A percentile compares a stretch with the other conserved stretches of the same genome.
These are phyloP conservation scores for Stagonosporopsis vannaccii DNA, from an alignment of 2,329 filamentous ascomycete species.

Conservation along the genomic window DNA sequence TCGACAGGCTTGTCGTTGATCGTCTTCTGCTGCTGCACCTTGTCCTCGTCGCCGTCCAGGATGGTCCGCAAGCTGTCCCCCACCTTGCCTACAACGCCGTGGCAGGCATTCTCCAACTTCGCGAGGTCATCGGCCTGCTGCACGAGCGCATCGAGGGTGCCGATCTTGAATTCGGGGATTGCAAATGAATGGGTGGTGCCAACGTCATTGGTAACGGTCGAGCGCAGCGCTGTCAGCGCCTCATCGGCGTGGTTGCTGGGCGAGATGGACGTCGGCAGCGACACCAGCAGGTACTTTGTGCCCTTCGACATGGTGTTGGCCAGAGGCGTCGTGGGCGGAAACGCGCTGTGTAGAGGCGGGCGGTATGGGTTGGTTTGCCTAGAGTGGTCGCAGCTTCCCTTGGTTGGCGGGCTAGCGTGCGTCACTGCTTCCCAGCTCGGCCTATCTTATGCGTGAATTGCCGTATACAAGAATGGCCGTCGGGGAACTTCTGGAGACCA, in stretches of 20 bases:
- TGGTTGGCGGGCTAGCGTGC: conserved; percentile 5
- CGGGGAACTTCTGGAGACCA: conserved; percentile 15
- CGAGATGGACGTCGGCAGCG: conserved; percentile 86
- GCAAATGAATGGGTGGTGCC: conserved; percentile 78
- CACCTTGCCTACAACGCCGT: conserved; percentile 85
- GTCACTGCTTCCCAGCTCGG: neutral
- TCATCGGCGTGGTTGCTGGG: conserved; percentile 81
- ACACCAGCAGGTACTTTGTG: conserved; percentile 83
- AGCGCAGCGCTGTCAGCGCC: conserved; percentile 76
- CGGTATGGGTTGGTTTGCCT: conserved; percentile 28
- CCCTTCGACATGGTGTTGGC: conserved; percentile 52
- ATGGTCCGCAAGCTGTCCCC: conserved; percentile 83
- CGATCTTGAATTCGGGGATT: conserved; percentile 96
- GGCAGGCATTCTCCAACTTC: conserved; percentile 83
- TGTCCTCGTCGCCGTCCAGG: conserved; percentile 83
- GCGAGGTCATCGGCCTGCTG: conserved; percentile 94
- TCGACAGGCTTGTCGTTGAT: conserved; percentile 98
- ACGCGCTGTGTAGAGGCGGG: conserved; percentile 22
- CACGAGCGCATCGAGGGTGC: conserved; percentile 91
- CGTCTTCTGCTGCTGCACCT: conserved; percentile 84
- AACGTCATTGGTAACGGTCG: conserved; percentile 76
- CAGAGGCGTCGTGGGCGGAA: conserved; percentile 18
- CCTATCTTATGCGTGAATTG: conserved; percentile 19
- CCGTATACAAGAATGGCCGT: conserved; percentile 18
- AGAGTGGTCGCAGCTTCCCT: conserved; percentile 18